Conservation (phyloP, 2,329 filamentous ascomycete genomes). For the Botrytis byssoidea region DNA sequence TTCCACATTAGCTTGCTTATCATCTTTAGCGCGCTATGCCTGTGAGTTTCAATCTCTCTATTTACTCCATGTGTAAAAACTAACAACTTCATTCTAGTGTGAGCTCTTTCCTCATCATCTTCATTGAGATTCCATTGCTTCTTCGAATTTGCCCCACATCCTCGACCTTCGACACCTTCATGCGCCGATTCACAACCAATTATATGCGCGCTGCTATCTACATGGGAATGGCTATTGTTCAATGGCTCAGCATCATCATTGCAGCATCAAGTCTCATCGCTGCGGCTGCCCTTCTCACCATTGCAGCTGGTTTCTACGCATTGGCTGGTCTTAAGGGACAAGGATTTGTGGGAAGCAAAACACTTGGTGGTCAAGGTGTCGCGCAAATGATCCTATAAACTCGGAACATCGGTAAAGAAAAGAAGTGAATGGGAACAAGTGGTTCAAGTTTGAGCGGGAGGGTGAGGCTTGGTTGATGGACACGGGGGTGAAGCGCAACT, state of each 20-base stretch:
- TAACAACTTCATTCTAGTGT: slow-evolving; percentile 48
- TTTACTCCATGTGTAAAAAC: neutral
- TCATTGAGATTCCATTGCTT: slow-evolving; percentile 88
- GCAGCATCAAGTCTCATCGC: slow-evolving; percentile 74
- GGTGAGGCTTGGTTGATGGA: neutral
- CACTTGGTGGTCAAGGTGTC: slow-evolving; percentile 86
- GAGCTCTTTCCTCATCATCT: slow-evolving; percentile 72
- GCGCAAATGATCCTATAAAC: slow-evolving; percentile 94
- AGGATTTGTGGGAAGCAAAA: slow-evolving; percentile 91
- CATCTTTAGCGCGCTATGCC: slow-evolving; percentile 49
- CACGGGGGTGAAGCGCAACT: neutral
- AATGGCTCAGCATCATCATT: slow-evolving; percentile 76
- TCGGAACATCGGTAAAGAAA: neutral
- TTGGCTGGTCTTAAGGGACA: slow-evolving; percentile 79
- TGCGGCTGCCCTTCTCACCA: slow-evolving; percentile 74
- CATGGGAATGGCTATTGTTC: slow-evolving; percentile 71
- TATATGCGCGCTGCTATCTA: slow-evolving; percentile 95
- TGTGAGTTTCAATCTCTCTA: slow-evolving; percentile 46
- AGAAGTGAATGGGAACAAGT: neutral
- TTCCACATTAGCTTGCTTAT: slow-evolving; percentile 53
- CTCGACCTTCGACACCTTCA: slow-evolving; percentile 78
- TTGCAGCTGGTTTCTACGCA: slow-evolving; percentile 78
- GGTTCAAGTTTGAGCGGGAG: neutral
- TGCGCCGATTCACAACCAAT: slow-evolving; percentile 92
- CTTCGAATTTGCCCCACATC: slow-evolving; percentile 98